These are phyloP conservation scores for Phtheirospermum japonicum DNA, from an alignment of 257 asterid genomes.

Conservation along the genomic window DNA sequence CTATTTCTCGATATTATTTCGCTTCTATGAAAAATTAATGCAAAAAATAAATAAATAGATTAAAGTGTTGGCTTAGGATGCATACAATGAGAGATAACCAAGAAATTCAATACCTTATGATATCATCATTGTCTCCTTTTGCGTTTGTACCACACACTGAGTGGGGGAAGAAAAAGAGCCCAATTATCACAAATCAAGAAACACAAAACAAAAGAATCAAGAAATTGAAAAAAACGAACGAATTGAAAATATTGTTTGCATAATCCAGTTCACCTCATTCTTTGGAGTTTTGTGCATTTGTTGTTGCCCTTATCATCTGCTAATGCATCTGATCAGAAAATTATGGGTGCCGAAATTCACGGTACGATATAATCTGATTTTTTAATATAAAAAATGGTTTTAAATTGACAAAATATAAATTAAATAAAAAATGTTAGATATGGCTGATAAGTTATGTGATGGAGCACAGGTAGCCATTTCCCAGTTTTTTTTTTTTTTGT, in stretches of 20 bases:
- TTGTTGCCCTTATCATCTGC: conserved; percentile 24
- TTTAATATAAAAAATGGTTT: background rate
- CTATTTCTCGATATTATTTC: too few relatives aligned
- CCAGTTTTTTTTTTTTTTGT: too few relatives aligned
- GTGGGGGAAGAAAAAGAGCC: background rate
- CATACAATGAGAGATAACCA: background rate
- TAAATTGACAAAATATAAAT: background rate
- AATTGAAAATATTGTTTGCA: background rate
- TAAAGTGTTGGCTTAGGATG: too few relatives aligned
- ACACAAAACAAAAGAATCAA: background rate
- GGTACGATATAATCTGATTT: too few relatives aligned
- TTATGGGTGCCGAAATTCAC: too few relatives aligned
- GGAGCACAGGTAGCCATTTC: too few relatives aligned
- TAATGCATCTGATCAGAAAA: conserved; percentile 27
- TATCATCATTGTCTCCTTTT: conserved; percentile 30
- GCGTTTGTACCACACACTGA: conserved; percentile 42
- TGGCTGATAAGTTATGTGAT: too few relatives aligned
- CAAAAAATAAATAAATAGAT: too few relatives aligned
- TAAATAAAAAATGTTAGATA: too few relatives aligned
- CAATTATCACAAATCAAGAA: background rate
- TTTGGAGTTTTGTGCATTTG: conserved; percentile 32
- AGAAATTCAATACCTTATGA: conserved; percentile 48
- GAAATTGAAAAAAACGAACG: background rate
- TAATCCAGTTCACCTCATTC: conserved; percentile 41
- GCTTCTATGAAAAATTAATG: too few relatives aligned